phyloP scores from a whole-genome alignment of 116 monocot genomes.

The Trichopus zeylanicus region DNA sequence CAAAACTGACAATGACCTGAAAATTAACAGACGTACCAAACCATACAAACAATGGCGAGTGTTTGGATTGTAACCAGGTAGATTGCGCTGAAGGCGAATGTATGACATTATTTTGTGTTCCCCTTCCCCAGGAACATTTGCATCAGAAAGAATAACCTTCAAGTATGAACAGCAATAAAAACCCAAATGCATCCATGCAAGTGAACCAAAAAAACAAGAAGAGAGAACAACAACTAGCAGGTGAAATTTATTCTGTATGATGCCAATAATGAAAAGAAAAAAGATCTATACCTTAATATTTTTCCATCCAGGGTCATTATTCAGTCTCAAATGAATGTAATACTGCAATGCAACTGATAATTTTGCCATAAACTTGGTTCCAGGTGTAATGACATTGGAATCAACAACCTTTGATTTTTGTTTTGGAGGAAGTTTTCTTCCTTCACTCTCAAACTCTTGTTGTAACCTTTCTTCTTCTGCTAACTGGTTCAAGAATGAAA shows the following conservation, averaged over 20 bases:
- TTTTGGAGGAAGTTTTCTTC: conserved; percentile 43
- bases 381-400: conserved; percentile 63
- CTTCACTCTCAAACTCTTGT: conserved; percentile 41
- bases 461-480: conserved; percentile 37
- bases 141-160: conserved; percentile 67
- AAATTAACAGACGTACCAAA: conserved; percentile 26
- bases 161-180: not conserved
- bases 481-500: conserved; percentile 18
- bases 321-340: conserved; percentile 47
- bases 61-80: conserved; percentile 37
- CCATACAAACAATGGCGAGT: conserved; percentile 65
- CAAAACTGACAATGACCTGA: not conserved
- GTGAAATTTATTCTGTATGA: not conserved
- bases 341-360: conserved; percentile 42
- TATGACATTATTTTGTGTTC: conserved; percentile 64
- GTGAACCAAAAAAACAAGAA: not conserved
- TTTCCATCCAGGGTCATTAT: conserved; percentile 51
- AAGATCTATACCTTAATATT: conserved; percentile 25
- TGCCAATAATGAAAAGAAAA: not conserved
- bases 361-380: conserved; percentile 54
- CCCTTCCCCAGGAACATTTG: conserved; percentile 71
- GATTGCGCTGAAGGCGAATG: conserved; percentile 42
- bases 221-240: not conserved
- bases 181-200: not conserved
- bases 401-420: conserved; percentile 23